A percentile compares a stretch with the other conserved stretches of the same genome.
phyloP scores from a whole-genome alignment of 352 stramenopile genomes.

The Globisporangium okanoganense region DNA sequence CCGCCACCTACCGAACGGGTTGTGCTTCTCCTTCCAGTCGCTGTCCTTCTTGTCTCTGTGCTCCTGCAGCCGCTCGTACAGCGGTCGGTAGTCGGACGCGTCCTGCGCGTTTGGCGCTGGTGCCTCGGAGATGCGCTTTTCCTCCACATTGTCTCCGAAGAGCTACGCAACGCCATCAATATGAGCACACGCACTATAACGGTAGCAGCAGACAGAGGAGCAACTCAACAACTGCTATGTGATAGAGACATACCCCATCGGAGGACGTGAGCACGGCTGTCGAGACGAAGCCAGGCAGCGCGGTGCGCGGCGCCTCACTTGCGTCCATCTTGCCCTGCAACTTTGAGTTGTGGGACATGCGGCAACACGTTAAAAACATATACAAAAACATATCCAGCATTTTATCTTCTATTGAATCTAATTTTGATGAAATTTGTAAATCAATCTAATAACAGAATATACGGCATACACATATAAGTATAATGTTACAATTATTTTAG shows the following conservation, averaged over 20 bases:
- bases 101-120: conserved; percentile 41
- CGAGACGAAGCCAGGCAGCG: conserved; percentile 75
- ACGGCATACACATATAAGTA: not conserved
- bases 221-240: not conserved
- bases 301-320: conserved; percentile 1
- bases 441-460: not conserved
- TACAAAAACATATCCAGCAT: not conserved
- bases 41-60: conserved; percentile 73
- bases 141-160: conserved; percentile 85
- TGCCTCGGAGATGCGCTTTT: conserved; percentile 71
- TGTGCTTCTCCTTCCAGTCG: conserved; percentile 90
- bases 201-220: not conserved
- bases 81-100: conserved; percentile 51
- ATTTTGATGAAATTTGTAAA: not conserved
- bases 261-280: conserved; percentile 81
- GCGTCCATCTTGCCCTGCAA: not conserved
- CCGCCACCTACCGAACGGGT: conserved; percentile 62
- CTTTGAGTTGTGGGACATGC: not conserved
- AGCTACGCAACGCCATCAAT: conserved; percentile 35
- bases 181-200: not conserved
- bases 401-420: not conserved
- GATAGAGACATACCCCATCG: conserved; percentile 50
- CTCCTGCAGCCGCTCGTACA: conserved; percentile 83
- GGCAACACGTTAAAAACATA: not conserved
- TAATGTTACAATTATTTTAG: not conserved